Evolutionary conservation across 1,139 yeast genomes (phyloP).

Genomic region (Yamadazyma siamensis): DNA sequence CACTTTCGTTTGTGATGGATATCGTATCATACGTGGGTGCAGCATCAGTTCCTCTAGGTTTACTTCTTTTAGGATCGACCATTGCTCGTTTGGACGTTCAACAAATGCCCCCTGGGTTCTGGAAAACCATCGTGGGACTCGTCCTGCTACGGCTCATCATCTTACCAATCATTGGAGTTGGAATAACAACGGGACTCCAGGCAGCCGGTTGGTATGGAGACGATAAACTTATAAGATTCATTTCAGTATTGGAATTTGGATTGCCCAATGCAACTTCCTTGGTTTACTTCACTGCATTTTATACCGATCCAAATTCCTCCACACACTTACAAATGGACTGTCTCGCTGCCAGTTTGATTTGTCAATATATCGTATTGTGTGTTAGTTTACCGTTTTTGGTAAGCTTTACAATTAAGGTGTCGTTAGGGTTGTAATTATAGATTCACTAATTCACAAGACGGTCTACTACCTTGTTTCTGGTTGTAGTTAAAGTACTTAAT

Average conservation of each 20-base stretch:
- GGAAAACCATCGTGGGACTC: constrained; percentile 53
- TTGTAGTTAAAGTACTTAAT: too few species aligned
- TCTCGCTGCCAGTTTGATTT: constrained; percentile 67
- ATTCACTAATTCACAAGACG: background rate
- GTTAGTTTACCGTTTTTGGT: constrained; percentile 66
- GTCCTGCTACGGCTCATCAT: constrained; percentile 33
- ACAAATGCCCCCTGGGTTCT: constrained; percentile 63
- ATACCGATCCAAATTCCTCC: constrained; percentile 60
- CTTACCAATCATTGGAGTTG: constrained; percentile 46
- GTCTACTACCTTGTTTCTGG: too few species aligned
- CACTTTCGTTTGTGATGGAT: constrained; percentile 81
- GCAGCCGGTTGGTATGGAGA: constrained; percentile 48
- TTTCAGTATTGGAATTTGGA: constrained; percentile 72
- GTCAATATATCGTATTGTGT: constrained; percentile 61
- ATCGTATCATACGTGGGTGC: constrained; percentile 74
- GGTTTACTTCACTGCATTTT: constrained; percentile 80
- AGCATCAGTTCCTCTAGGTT: constrained; percentile 87
- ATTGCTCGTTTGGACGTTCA: constrained; percentile 66
- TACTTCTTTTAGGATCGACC: constrained; percentile 80
- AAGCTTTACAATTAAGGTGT: constrained; percentile 49
- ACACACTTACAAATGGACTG: constrained; percentile 79
- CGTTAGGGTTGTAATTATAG: constrained; percentile 23
- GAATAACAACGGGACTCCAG: constrained; percentile 39
- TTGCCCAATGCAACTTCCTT: constrained; percentile 85
- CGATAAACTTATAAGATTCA: constrained; percentile 54